Evolutionary conservation across 495 filamentous ascomycete species (phyloP), one percentile per base, ranked within the genome.

Genomic region (Rostrohypoxylon terebratum): DNA sequence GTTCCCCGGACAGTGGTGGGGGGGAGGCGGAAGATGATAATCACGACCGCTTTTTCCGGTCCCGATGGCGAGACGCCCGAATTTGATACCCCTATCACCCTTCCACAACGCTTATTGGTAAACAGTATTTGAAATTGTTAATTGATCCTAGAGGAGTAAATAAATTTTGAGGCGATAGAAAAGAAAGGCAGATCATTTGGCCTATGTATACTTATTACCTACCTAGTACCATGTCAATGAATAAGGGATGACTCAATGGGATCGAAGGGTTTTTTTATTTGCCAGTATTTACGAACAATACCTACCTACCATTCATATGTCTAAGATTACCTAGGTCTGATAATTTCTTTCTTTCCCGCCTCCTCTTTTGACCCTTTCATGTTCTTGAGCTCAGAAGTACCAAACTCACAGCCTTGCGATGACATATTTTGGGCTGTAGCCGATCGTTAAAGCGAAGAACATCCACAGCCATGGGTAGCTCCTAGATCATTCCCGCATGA

Each of bases 51-150:
- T 50, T 38, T 50, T 20, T 38, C 59, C 10, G 59, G 25, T 31
- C 42, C 59, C 59, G 44, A 33, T 62, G 18, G 25, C 59, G 44
- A 62, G 59, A 18, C 40, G 45, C 3, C 45, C 45, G 59, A 62
- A 62, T 34, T 50, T 20, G 45, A 34, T 33, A 62, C 42, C 42
- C 18, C 13, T 16, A 62, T 36, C 38, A 21, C 42, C 28, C 28
- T 48, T 13, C 28, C 1, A 5, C 16, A 2, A 5, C n/a, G 10
- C 59, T 36, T 6, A 50, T 62, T 50, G 59, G 51, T 34, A 10
- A 55, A 34, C 10, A 36, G 25, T 16, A 55, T 55, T 55, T 55
- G 13, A 34, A 55, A 55, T 55, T 18, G 28, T 34, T 18, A n/a
- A 55, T 33, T 55, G 28, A 8, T 4, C 51, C 25, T 7, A 31